A percentile compares a stretch with the other conserved stretches of the same genome.
Conservation (phyloP, 495 filamentous ascomycete genomes). For the Aspergillus indologenus region DNA sequence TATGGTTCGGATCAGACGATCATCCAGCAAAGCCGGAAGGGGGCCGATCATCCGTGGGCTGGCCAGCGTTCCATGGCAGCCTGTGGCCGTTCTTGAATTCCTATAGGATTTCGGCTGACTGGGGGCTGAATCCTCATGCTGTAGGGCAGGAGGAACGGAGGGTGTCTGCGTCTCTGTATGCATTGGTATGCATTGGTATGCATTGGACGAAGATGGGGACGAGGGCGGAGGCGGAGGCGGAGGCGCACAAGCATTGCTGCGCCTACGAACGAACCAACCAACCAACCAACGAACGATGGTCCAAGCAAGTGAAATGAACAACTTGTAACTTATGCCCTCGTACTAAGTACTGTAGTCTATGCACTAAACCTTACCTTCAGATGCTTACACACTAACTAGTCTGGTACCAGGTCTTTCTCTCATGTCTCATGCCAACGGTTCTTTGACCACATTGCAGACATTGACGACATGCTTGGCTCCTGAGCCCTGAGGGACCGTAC, state of each 20-base stretch:
- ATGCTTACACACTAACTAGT: not conserved
- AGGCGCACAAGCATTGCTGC: too few relatives aligned
- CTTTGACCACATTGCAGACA: not conserved
- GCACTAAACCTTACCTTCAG: not conserved
- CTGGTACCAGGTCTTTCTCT: not conserved
- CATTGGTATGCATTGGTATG: too few relatives aligned
- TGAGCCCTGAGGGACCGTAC: too few relatives aligned
- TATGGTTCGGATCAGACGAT: slow-evolving; percentile 4
- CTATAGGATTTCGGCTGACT: not conserved
- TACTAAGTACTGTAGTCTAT: not conserved
- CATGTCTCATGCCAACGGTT: not conserved
- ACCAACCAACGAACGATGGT: too few relatives aligned
- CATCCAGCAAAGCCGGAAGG: slow-evolving; percentile 1
- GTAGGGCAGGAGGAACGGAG: not conserved
- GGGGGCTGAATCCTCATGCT: slow-evolving; percentile 5
- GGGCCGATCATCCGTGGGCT: slow-evolving; percentile 4
- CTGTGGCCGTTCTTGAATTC: not conserved
- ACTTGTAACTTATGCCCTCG: too few relatives aligned
- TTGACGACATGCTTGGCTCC: not conserved
- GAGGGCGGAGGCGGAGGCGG: too few relatives aligned
- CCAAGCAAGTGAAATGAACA: too few relatives aligned
- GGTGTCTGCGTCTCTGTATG: not conserved
- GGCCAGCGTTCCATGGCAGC: not conserved
- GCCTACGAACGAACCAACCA: too few relatives aligned
- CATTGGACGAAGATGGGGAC: too few relatives aligned